Evolutionary conservation across 805 yeast genomes (phyloP).

Genomic region (Pichia scutulata): DNA sequence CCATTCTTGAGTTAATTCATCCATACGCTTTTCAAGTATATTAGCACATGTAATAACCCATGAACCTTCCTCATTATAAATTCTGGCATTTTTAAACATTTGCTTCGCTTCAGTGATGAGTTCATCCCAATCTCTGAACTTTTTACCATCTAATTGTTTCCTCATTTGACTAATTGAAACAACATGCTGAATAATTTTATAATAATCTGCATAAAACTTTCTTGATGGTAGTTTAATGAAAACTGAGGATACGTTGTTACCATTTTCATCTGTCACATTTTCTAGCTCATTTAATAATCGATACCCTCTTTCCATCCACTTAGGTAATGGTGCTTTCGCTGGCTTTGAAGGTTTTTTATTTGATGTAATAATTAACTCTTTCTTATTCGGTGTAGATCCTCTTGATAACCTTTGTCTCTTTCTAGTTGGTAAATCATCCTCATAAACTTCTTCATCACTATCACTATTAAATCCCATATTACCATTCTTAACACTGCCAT

Average conservation of each 20-base stretch:
- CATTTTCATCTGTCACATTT: conserved; percentile 37
- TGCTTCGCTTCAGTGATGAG: conserved; percentile 42
- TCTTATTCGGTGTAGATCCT: conserved; percentile 9
- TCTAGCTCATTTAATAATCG: conserved; percentile 7
- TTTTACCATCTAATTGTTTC: conserved; percentile 36
- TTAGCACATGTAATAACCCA: conserved; percentile 54
- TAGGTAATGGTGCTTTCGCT: conserved; percentile 9
- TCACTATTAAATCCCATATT: background rate
- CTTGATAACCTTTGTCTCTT: conserved; percentile 12
- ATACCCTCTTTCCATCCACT: conserved; percentile 10
- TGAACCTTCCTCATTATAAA: conserved; percentile 63
- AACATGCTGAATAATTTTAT: conserved; percentile 51
- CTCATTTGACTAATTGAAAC: conserved; percentile 49
- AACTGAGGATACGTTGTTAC: conserved; percentile 41
- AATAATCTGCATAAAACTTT: conserved; percentile 80
- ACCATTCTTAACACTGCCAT: background rate
- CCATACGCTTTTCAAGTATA: conserved; percentile 33
- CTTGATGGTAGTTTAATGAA: conserved; percentile 71
- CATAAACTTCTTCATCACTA: conserved; percentile 10
- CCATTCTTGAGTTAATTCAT: conserved; percentile 13
- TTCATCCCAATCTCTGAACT: conserved; percentile 34
- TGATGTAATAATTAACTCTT: background rate
- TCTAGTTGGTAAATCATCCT: conserved; percentile 8
- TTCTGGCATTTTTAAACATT: conserved; percentile 63
- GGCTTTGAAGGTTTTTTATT: background rate